Evolutionary conservation across 805 yeast species (phyloP), one percentile per base, ranked within the genome.

Genomic region (Cyberlindnera lachancei): DNA sequence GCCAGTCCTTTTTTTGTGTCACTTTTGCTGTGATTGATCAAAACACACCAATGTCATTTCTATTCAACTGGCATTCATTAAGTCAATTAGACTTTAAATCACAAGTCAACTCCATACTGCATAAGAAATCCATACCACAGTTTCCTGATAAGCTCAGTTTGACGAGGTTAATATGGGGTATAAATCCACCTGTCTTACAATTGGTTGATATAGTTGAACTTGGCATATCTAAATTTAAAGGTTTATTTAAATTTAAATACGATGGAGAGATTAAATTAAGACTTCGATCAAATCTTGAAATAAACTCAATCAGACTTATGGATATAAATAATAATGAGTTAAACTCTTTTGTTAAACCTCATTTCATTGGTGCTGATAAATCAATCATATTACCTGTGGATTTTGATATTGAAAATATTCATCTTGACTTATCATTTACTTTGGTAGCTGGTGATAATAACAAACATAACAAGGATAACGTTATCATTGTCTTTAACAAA

Each of bases 331-430:
- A n/a, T n/a, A n/a, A n/a, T n/a, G n/a, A n/a, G n/a, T 51, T 45
- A 42, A 54, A 50, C 29, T 5, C 11, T 5, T 48, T 51, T 29
- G 50, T 54, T 11, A 46, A 30, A 34, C 56, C 56, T 4, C 45
- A 40, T 24, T 51, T 44, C 27, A 44, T 48, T 2, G 29, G 42
- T 18, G 34, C 44, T 15, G 45, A 46, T 30, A 41, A 44, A 27
- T 46, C 54, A 4, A 45, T 51, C 1, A 29, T 45, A 1, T 20
- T 51, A 10, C 56, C 56, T 5, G 52, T 51, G 15, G 51, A 49
- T 26, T 45, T 51, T 23, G 27, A 36, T 3, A 29, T 51, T 8
- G 33, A 26, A 2, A 25, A 44, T 10, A 27, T 50, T 15, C 33
- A 41, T 18, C 30, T 51, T 5, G 48, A 48, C 15, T 38, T 46